A percentile compares a stretch with the other conserved stretches of the same genome.
phyloP scores from a whole-genome alignment of 192 early-diverging fungal species.

The Backusella morwellensis region DNA sequence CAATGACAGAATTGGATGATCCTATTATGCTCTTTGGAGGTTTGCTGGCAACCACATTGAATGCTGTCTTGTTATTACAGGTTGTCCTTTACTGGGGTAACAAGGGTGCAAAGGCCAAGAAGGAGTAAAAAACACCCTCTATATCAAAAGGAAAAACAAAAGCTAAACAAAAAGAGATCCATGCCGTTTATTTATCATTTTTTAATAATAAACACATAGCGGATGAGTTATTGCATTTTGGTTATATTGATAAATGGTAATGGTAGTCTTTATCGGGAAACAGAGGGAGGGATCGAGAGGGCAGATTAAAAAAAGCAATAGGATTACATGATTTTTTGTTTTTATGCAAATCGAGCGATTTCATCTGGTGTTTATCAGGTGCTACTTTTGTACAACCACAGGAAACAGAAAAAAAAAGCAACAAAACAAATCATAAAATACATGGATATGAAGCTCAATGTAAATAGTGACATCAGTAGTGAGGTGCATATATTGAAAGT shows the following conservation, averaged over 20 bases:
- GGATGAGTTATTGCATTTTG: not conserved
- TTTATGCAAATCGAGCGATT: not conserved
- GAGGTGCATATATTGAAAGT: not conserved
- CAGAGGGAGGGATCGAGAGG: too few species aligned
- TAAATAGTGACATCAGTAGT: not conserved
- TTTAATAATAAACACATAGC: not conserved
- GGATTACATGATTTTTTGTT: not conserved
- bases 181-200: not conserved
- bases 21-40: constrained; percentile 68
- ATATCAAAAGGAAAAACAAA: not conserved
- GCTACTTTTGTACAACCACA: not conserved
- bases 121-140: not conserved
- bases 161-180: not conserved
- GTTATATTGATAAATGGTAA: not conserved
- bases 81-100: constrained; percentile 77
- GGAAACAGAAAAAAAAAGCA: not conserved
- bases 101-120: not conserved
- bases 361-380: not conserved
- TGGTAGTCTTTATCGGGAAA: not conserved
- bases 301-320: not conserved
- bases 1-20: constrained; percentile 88
- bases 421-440: too few species aligned
- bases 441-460: not conserved
- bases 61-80: constrained; percentile 77
- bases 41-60: constrained; percentile 69